These are phyloP conservation scores for Penicillium tannophilum DNA, from an alignment of 495 filamentous ascomycete genomes.

Conservation along the genomic window DNA sequence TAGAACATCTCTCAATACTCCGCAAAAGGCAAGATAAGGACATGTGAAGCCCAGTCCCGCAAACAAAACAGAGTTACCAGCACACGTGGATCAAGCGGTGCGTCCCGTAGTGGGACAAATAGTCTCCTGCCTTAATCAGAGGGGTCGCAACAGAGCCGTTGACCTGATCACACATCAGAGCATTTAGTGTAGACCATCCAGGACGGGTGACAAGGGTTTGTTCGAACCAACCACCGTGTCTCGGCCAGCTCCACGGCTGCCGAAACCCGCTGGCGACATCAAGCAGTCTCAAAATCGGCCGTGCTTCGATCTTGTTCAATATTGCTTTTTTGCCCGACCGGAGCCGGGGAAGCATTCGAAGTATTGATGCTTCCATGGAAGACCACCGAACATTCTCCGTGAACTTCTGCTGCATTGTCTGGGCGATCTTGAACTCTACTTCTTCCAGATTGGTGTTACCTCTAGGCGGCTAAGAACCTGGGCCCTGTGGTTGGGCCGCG, in stretches of 20 bases:
- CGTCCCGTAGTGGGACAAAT: constrained; percentile 15
- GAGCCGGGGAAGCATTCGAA: constrained; percentile 11
- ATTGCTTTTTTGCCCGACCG: constrained; percentile 11
- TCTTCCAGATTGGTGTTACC: constrained; percentile 11
- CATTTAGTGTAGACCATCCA: constrained; percentile 17
- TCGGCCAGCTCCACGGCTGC: constrained; percentile 16
- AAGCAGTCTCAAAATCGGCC: constrained; percentile 20
- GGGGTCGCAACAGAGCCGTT: constrained; percentile 4
- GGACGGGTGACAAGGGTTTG: constrained; percentile 13
- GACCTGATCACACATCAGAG: constrained; percentile 21
- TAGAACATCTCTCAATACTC: not conserved
- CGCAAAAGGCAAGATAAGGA: not conserved
- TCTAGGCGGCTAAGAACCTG: constrained; percentile 20
- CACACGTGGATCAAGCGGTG: constrained; percentile 29
- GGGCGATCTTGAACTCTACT: constrained; percentile 19
- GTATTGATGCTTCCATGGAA: constrained; percentile 13
- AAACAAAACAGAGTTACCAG: constrained; percentile 14
- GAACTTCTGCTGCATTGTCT: not conserved
- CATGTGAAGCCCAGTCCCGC: constrained; percentile 1
- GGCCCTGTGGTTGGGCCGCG: constrained; percentile 25
- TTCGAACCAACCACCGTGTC: constrained; percentile 20
- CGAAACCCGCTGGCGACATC: constrained; percentile 25
- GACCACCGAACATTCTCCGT: constrained; percentile 25
- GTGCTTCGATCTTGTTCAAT: constrained; percentile 24
- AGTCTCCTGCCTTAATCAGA: constrained; percentile 23